These are phyloP conservation scores for Prunella vulgaris DNA, from an alignment of 257 asterid species.

Conservation along the genomic window DNA sequence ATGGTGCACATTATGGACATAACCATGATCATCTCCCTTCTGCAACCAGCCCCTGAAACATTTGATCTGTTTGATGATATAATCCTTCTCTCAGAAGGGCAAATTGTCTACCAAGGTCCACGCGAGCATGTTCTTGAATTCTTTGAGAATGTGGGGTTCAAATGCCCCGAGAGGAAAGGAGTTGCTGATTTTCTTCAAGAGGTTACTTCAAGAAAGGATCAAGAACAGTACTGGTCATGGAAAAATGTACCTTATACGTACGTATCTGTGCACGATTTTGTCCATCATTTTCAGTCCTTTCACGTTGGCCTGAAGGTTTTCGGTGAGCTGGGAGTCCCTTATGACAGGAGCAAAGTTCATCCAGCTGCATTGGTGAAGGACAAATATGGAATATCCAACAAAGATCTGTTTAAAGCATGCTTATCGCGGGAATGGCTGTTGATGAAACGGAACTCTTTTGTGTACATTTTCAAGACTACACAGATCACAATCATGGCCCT, in stretches of 20 bases:
- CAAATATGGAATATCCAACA: constrained; percentile 60
- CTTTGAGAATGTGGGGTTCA: constrained; percentile 57
- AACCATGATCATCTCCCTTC: constrained; percentile 66
- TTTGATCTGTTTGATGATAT: constrained; percentile 61
- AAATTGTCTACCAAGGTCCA: constrained; percentile 62
- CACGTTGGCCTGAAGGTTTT: constrained; percentile 45
- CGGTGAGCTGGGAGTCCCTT: constrained; percentile 40
- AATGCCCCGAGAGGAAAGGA: constrained; percentile 67
- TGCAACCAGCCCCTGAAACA: constrained; percentile 72
- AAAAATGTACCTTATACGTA: constrained; percentile 37
- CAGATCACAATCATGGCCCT: constrained; percentile 69
- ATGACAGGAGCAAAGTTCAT: constrained; percentile 48
- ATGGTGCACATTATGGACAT: constrained; percentile 65
- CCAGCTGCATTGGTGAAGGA: constrained; percentile 64
- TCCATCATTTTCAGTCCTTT: constrained; percentile 38
- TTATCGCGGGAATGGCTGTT: constrained; percentile 59
- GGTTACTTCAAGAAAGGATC: constrained; percentile 66
- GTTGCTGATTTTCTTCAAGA: constrained; percentile 70
- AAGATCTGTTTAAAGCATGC: constrained; percentile 57
- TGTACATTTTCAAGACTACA: constrained; percentile 61
- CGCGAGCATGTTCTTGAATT: constrained; percentile 53
- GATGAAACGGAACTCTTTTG: constrained; percentile 59
- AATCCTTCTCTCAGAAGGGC: constrained; percentile 59
- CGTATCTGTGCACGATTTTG: constrained; percentile 44
- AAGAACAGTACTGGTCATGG: constrained; percentile 63